phyloP scores from a whole-genome alignment of 345 rosid genomes.

The Salix caprea region DNA sequence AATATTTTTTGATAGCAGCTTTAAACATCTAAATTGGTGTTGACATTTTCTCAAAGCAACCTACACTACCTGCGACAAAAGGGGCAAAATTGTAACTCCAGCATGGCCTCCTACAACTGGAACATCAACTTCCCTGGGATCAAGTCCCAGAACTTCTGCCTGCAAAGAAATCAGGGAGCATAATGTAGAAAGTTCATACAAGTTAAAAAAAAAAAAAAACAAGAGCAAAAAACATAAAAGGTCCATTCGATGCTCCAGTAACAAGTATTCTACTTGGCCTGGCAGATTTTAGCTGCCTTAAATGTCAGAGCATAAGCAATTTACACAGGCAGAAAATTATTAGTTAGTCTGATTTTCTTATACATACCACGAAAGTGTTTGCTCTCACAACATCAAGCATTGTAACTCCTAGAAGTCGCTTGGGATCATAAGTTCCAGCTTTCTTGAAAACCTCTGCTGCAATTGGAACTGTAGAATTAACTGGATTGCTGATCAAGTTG shows the following conservation, averaged over 20 bases:
- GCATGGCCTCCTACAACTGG: conserved; percentile 38
- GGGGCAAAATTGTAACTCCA: conserved; percentile 34
- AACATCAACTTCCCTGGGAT: conserved; percentile 29
- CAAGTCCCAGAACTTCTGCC: conserved; percentile 35
- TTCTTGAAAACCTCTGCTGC: conserved; percentile 77
- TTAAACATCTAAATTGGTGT: neutral
- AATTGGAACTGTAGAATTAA: conserved; percentile 75
- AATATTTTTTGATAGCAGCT: neutral
- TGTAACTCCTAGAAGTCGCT: conserved; percentile 65
- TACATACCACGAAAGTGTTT: conserved; percentile 43
- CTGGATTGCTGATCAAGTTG: conserved; percentile 75
- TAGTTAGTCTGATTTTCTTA: neutral
- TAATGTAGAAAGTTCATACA: neutral
- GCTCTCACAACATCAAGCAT: conserved; percentile 78
- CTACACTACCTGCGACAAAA: conserved; percentile 21
- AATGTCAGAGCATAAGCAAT: neutral
- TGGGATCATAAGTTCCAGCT: conserved; percentile 64
- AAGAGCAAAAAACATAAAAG: neutral
- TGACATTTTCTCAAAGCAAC: neutral
- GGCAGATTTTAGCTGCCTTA: neutral
- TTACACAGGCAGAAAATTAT: neutral
- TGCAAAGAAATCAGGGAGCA: neutral
- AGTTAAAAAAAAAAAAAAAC: neutral
- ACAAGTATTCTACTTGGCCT: neutral
- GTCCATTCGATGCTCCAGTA: too few relatives aligned